A percentile compares a stretch with the other conserved stretches of the same genome.
Evolutionary conservation across 306 rosid genomes (phyloP).

Genomic region (Citrullus amarus): DNA sequence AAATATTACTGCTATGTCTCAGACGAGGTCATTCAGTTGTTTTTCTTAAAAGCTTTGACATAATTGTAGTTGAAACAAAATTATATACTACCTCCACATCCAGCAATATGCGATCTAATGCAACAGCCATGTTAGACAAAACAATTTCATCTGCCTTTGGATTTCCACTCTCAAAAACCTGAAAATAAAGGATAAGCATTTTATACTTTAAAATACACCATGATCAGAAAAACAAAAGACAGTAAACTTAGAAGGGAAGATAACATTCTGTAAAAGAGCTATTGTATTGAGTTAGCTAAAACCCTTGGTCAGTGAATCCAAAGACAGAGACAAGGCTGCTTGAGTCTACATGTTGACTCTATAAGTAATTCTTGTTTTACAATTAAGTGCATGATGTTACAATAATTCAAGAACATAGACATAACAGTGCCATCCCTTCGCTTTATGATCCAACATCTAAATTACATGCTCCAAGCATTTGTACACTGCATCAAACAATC

Average conservation of each 20-base stretch:
- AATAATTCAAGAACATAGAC: neutral
- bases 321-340: neutral
- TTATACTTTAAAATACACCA: neutral
- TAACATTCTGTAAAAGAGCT: neutral
- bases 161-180: conserved; percentile 68
- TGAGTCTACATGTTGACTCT: neutral
- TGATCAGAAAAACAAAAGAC: neutral
- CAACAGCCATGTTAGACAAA: conserved; percentile 67
- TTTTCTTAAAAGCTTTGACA: conserved; percentile 11
- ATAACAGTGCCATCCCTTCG: neutral
- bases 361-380: neutral
- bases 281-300: neutral
- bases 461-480: neutral
- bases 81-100: conserved; percentile 66
- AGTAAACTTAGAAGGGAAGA: conserved; percentile 4
- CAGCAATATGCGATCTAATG: conserved; percentile 60
- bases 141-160: conserved; percentile 71
- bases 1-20: conserved; percentile 24
- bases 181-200: conserved; percentile 15
- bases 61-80: neutral
- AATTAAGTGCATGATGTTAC: neutral
- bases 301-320: neutral
- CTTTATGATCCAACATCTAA: neutral
- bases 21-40: conserved; percentile 13
- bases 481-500: neutral